Evolutionary conservation across 495 filamentous ascomycete species (phyloP), one percentile per base, ranked within the genome.

Genomic region (Aspergillus ellipticus): DNA sequence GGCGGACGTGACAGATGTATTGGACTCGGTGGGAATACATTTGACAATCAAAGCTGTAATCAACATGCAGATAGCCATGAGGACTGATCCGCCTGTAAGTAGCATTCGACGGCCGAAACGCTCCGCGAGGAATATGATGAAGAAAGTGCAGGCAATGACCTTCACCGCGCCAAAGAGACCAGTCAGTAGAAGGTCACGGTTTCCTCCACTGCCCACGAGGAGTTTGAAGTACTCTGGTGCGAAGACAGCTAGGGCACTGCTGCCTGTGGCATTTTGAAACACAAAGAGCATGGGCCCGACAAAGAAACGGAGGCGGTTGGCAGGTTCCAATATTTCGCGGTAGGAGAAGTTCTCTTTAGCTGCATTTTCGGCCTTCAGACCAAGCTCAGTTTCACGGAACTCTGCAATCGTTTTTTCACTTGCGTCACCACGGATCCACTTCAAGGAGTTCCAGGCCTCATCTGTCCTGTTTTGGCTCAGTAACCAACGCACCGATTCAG

Each of bases 71-170:
- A 70, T 61, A 8, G 74, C 74, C 67, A 79, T 77, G 3, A 67
- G 49, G 15, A 77, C 65, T n/a, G 80, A 77, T 21, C 78, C 78
- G 24, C 76, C 60, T 42, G 81, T 78, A 42, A 85, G 69, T 3
- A 80, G 74, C 20, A 71, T 75, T 33, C 79, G 74, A 10, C 83
- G 79, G n/a, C 82, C 82, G 59, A 79, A 69, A 20, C 70, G 67
- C 55, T 84, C 81, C 21, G 83, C 79, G 17, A 80, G 75, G 56
- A 82, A 75, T 51, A 79, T 65, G 4, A 77, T 69, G 49, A 71
- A 80, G 22, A 72, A 71, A 20, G 66, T 71, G 48, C 75, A 72
- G 1, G 68, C 70, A 16, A 78, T 54, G 29, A 79, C 74, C 31
- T 82, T 82, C 49, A 76, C 74, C 0, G 77, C 72, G 20, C 75